Evolutionary conservation across 2,329 filamentous ascomycete species (phyloP).

Genomic region (Diaporthe nobilis): DNA sequence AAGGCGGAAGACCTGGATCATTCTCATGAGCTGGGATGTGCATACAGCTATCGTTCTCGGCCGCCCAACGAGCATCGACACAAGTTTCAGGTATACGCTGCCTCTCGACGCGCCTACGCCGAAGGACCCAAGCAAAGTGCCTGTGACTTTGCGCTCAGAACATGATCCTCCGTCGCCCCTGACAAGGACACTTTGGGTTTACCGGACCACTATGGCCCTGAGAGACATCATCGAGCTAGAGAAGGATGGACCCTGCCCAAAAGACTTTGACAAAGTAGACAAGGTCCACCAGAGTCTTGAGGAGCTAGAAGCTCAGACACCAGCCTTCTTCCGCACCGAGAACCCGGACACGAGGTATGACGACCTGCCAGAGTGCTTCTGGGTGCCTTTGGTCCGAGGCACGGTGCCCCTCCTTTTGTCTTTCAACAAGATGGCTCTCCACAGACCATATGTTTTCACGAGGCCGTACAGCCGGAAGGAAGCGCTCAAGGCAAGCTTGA

Average conservation of each 20-base stretch:
- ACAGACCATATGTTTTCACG: conserved; percentile 74
- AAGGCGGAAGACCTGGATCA: conserved; percentile 69
- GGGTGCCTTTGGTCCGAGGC: conserved; percentile 64
- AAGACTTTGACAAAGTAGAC: conserved; percentile 68
- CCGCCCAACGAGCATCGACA: conserved; percentile 69
- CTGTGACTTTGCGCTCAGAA: conserved; percentile 62
- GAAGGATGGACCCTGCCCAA: conserved; percentile 67
- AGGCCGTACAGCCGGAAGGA: conserved; percentile 66
- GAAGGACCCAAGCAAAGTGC: conserved; percentile 61
- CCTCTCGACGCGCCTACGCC: conserved; percentile 69
- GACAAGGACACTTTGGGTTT: conserved; percentile 66
- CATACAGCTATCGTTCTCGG: conserved; percentile 68
- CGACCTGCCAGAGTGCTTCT: conserved; percentile 63
- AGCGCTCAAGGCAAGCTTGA: conserved; percentile 68
- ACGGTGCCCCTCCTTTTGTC: conserved; percentile 63
- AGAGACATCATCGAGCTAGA: conserved; percentile 69
- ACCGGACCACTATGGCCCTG: conserved; percentile 62
- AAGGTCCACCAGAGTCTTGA: conserved; percentile 66
- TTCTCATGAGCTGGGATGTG: conserved; percentile 68
- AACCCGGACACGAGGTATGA: conserved; percentile 73
- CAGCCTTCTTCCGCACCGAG: conserved; percentile 66
- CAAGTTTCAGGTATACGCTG: conserved; percentile 60
- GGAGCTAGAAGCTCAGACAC: conserved; percentile 63
- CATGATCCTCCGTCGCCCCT: conserved; percentile 70
- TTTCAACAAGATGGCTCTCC: conserved; percentile 70